Base-by-base conservation (phyloP, 208 protist species). In the Trypanosoma vivax region DNA sequence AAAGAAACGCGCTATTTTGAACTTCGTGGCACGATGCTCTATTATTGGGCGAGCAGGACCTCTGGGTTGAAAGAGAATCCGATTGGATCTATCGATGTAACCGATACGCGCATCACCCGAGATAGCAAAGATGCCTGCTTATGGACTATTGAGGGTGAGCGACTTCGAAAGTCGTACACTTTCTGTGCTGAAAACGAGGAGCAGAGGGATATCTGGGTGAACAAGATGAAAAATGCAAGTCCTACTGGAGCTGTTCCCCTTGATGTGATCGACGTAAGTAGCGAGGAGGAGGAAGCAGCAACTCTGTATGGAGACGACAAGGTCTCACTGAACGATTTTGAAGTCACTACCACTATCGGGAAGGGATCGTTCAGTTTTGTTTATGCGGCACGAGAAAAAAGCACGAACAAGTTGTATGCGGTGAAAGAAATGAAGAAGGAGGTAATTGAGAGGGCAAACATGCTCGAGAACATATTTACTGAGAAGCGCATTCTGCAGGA, bases 301-400 rank as follows among this genome's bases (percentile, higher is more conserved):
- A 39, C 71, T 28, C 51, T 77, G 35, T 61, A 60, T 7, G 57
- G 34, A 40, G 31, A 55, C 13, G 47, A 60, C n/a, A 87, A 84
- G 61, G 72, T 95, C 11, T 78, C 69, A 14, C 59, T 92, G 34
- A 70, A 87, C 29, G 88, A 97, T 67, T 97, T 97, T 68, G 72
- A 85, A 59, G 54, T 86, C 39, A 51, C 93, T 13, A 52, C 71
- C n/a, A 77, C 96, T 16, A 65, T 98, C 11, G 95, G 95, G 16
- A 69, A 73, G 31, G 95, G 95, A 24, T 90, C 95, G 25, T 96
- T 97, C 45, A 92, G 93, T 13, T 70, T 76, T 33, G 95, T 98
- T 35, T 95, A 82, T 60, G 73, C 91, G 42, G 95, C 97, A 3
- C 40, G 53, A 11, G 88, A 95, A 70, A 95, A 84, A 54, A 79